Evolutionary conservation across 2,329 filamentous ascomycete genomes (phyloP).

Genomic region (Thyridium curvatum): DNA sequence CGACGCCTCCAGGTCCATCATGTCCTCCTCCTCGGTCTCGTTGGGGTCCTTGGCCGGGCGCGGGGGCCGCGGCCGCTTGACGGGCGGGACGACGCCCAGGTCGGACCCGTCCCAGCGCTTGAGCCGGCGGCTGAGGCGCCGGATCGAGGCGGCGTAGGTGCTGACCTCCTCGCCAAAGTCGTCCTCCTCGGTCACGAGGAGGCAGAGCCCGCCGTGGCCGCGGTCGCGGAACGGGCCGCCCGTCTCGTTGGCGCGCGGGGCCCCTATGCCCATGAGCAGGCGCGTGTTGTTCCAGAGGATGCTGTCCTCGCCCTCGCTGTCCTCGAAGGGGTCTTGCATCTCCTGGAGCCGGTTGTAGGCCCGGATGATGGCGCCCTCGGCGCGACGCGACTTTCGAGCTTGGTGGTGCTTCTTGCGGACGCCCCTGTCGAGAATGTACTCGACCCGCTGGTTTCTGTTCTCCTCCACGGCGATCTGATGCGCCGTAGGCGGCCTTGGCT

Average conservation of each 20-base stretch:
- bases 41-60: slow-evolving; percentile 18
- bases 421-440: slow-evolving; percentile 73
- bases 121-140: slow-evolving; percentile 58
- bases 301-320: slow-evolving; percentile 55
- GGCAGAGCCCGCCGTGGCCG: slow-evolving; percentile 59
- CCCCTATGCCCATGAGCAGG: slow-evolving; percentile 7
- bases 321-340: slow-evolving; percentile 49
- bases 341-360: slow-evolving; percentile 56
- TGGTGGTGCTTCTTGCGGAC: slow-evolving; percentile 60
- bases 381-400: slow-evolving; percentile 53
- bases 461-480: slow-evolving; percentile 77
- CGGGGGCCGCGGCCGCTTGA: slow-evolving; percentile 30
- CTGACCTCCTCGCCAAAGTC: slow-evolving; percentile 73
- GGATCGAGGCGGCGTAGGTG: slow-evolving; percentile 59
- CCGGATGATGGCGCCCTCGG: slow-evolving; percentile 61
- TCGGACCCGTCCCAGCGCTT: slow-evolving; percentile 54
- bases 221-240: slow-evolving; percentile 42
- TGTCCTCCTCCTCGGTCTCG: slow-evolving; percentile 22
- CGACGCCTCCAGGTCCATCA: slow-evolving; percentile 12
- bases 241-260: slow-evolving; percentile 9
- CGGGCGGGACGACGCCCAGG: slow-evolving; percentile 38
- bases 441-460: slow-evolving; percentile 72
- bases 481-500: slow-evolving; percentile 70
- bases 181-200: slow-evolving; percentile 54
- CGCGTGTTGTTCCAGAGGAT: slow-evolving; percentile 21